Evolutionary conservation across 139 green algal species (phyloP), one percentile per base, ranked within the genome.

Genomic region (Tetradesmus obliquus): DNA sequence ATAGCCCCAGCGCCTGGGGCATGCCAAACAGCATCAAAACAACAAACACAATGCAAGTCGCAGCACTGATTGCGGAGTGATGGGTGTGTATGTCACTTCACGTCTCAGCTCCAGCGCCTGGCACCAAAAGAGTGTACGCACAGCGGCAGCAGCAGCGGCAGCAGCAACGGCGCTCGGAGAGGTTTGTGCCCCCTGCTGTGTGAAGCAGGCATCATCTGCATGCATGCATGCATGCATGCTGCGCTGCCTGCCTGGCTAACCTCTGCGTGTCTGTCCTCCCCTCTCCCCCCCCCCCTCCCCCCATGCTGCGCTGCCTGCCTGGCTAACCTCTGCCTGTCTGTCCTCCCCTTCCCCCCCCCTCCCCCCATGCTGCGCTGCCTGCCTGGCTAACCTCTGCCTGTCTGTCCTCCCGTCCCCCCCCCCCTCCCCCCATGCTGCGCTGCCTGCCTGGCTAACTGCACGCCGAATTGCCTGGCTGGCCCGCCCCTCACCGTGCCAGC

Each of bases 1-100:
- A 86, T 99, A 99, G 9, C 96, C 98, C 98, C 98, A 99, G 7
- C 96, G 96, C 93, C 97, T 98, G 62, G 6, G 6, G 57, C 57
- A 66, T 7, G 57, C 6, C 6, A 66, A 66, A 66, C 20, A 22
- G 4, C 15, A 79, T 7, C 4, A 79, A 7, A 1, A 79, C 69
- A 79, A 79, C 5, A n/a, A 7, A n/a, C 69, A 32, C 17, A 79
- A 7, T 79, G 12, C 69, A 79, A n/a, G 69, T n/a, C 4, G 69
- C 69, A 79, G 4, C 15, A 19, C 5, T 22, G 69, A 66, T 66
- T 9, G 6, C 8, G 57, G 57, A 7, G 7, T 66, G 57, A 9
- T 66, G 7, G 7, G 6, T 66, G 57, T 7, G 57, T 9, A 66
- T 9, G 8, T 45, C 57, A 7, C 57, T 66, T 66, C 57, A 66